Evolutionary conservation across 768 basidiomycete genomes (phyloP), one percentile per base, ranked within the genome.

Genomic region (Suillus fuscotomentosus): DNA sequence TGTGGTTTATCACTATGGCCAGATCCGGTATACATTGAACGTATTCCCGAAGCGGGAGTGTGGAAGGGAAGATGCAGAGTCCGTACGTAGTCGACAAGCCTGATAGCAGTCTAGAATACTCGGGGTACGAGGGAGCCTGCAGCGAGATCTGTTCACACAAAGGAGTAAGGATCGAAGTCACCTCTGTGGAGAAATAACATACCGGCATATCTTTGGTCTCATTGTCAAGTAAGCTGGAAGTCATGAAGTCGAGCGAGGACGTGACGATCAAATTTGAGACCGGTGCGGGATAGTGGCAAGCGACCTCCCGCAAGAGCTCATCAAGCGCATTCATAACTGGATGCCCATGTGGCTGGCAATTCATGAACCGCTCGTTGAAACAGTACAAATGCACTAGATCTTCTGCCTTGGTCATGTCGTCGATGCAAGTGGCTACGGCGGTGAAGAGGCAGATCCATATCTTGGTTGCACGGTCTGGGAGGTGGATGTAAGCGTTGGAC

Each of bases 1-100:
- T 71, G 24, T 76, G 74, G 27, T 76, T 70, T 38, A 78, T 73
- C 63, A 74, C 77, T 13, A 70, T 59, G 17, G 69, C 68, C n/a
- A 79, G 68, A 50, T 80, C 78, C 0, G 79, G 81, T 34, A 82
- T 65, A 22, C 75, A 73, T 62, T 81, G 81, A 24, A 77, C 70
- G 54, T 79, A 82, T 4, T 71, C 64, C 34, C 66, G 64, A 14
- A 79, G 38, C 4, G 77, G 76, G 8, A 79, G 61, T 4, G 73
- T 69, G 4, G 65, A 53, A 6, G 77, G 74, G 62, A 81, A 83
- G 13, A 75, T 72, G 69, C 79, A 76, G 57, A 78, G 68, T 2
- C 69, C 68, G 51, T 77, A 83, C 0, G 77, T 70, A 55, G 79
- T 77, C 0, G 72, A 68, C 13, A 74, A 67, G 0, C 80, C 81